Conservation (phyloP, 345 rosid genomes). For the Populus pruinosa region DNA sequence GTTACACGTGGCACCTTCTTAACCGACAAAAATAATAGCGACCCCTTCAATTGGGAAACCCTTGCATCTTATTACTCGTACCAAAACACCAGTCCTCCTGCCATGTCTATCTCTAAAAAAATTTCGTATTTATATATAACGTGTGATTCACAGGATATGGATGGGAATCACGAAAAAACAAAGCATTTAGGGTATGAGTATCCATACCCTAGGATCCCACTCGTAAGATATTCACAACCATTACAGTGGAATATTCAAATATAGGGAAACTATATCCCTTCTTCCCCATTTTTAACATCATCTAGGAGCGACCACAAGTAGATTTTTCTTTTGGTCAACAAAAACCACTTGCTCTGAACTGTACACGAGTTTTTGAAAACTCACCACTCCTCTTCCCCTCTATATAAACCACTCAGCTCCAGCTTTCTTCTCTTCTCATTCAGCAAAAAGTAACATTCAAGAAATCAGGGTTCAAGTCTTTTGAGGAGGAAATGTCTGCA, state of each 20-base stretch:
- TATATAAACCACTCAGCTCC: not conserved
- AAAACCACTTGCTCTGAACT: not conserved
- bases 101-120: too few relatives aligned
- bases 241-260: slow-evolving; percentile 9
- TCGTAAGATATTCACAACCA: not conserved
- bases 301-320: slow-evolving; percentile 19
- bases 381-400: not conserved
- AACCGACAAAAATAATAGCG: too few relatives aligned
- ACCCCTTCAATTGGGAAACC: too few relatives aligned
- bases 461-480: not conserved
- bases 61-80: too few relatives aligned
- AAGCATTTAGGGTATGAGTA: not conserved
- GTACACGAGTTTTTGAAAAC: not conserved
- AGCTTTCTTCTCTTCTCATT: not conserved
- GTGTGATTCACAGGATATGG: too few relatives aligned
- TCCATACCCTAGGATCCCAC: not conserved
- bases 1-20: too few relatives aligned
- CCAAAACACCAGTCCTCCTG: too few relatives aligned
- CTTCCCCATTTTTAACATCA: not conserved
- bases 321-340: not conserved
- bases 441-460: not conserved
- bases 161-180: too few relatives aligned
- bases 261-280: not conserved
- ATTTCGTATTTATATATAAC: too few relatives aligned
- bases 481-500: slow-evolving; percentile 37